phyloP scores from a whole-genome alignment of 257 asterid genomes.

The Solanum dulcamara region DNA sequence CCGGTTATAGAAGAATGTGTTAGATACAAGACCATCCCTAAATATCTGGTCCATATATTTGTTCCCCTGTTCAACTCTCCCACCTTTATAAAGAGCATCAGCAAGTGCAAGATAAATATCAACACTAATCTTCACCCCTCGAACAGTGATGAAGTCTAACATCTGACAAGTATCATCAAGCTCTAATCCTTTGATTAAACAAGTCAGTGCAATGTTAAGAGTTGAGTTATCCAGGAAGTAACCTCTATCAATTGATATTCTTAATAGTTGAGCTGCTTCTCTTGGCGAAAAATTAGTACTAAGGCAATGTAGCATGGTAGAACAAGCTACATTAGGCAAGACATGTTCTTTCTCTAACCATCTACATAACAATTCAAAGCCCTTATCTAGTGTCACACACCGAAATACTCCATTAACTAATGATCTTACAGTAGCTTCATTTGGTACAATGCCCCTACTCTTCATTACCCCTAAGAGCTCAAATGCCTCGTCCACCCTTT shows the following conservation, averaged over 20 bases:
- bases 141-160: conserved; percentile 38
- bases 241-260: conserved; percentile 36
- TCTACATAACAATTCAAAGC: conserved; percentile 33
- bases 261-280: conserved; percentile 39
- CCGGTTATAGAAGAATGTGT: conserved; percentile 53
- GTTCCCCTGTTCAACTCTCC: conserved; percentile 47
- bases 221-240: conserved; percentile 50
- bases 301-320: conserved; percentile 45
- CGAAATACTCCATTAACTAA: conserved; percentile 71
- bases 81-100: conserved; percentile 44
- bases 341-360: conserved; percentile 46
- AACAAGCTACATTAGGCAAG: conserved; percentile 57
- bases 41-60: conserved; percentile 37
- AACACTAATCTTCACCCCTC: conserved; percentile 40
- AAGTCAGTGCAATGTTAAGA: conserved; percentile 40
- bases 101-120: conserved; percentile 41
- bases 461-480: conserved; percentile 55
- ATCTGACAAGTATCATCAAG: conserved; percentile 49
- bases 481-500: conserved; percentile 55
- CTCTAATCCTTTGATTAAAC: conserved; percentile 58
- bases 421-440: conserved; percentile 79
- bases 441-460: conserved; percentile 46
- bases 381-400: conserved; percentile 33
- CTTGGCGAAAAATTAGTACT: conserved; percentile 36
- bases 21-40: conserved; percentile 31